Evolutionary conservation across 1,284 basidiomycete genomes (phyloP), one percentile per base, ranked within the genome.

Genomic region (Testicularia cyperi): DNA sequence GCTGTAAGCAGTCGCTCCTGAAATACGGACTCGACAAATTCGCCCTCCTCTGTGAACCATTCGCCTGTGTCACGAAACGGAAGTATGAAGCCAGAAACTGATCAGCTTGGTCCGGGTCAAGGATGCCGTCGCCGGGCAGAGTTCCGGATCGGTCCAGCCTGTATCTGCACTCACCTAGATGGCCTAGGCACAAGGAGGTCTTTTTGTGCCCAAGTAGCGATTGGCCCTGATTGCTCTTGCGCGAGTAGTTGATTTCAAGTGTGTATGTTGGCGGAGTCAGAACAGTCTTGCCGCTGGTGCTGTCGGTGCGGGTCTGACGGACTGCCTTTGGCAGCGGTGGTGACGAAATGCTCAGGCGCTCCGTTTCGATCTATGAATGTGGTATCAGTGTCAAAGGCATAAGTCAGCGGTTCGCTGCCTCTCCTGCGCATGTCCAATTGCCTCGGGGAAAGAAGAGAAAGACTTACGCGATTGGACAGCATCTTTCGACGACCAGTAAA

Each of bases 41-140:
- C 74, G 16, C 74, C 74, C 27, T 69, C 45, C n/a, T 68, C 42
- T 10, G 70, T 72, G 53, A 75, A 72, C 70, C 72, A 75, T 44
- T 75, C 73, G 46, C 66, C 71, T 69, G 49, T 13, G n/a, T n/a
- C 19, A 34, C 29, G 4, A 45, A 16, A 36, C 23, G 6, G 9
- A 20, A 13, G 20, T 14, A 14, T 4, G 14, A 31, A 18, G 29
- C 12, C 22, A 5, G 27, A 29, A 19, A 36, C 23, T 30, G 9
- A 26, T 21, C 25, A 16, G 7, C n/a, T 18, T 7, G 16, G 9
- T 27, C 25, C 8, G 15, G 23, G 31, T n/a, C 8, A 24, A 28
- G 8, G 10, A 3, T 37, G 34, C 18, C 1, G 12, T 10, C 5
- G 18, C 22, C 19, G 4, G n/a, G n/a, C n/a, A n/a, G n/a, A n/a